phyloP scores from a whole-genome alignment of 768 basidiomycete species.

The Krasilnikovozyma curviuscula region DNA sequence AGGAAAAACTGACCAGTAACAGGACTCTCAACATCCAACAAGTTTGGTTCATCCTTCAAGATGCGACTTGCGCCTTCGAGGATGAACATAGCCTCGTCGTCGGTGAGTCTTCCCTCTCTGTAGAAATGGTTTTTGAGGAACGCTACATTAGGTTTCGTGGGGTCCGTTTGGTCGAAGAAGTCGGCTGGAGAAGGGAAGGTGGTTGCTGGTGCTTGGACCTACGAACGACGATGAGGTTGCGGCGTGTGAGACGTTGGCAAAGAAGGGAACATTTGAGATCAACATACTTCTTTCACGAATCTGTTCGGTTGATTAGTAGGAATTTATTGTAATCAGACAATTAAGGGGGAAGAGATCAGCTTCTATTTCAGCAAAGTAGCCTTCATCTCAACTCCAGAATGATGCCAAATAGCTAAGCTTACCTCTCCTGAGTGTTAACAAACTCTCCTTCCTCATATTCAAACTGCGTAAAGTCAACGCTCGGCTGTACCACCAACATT shows the following conservation, averaged over 20 bases:
- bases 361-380: background rate
- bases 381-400: slow-evolving; percentile 6
- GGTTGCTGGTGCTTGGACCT: slow-evolving; percentile 11
- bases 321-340: background rate
- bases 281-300: no score
- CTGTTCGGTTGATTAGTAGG: no score
- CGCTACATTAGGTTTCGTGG: slow-evolving; percentile 9
- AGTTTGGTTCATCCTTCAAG: slow-evolving; percentile 5
- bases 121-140: slow-evolving; percentile 12
- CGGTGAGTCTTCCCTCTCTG: slow-evolving; percentile 9
- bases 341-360: background rate
- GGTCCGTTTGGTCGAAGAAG: slow-evolving; percentile 10
- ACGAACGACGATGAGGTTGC: no score
- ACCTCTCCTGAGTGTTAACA: slow-evolving; percentile 10
- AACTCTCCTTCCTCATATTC: slow-evolving; percentile 8
- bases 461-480: slow-evolving; percentile 11
- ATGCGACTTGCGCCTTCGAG: background rate
- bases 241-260: background rate
- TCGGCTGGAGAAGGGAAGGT: slow-evolving; percentile 7
- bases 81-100: slow-evolving; percentile 8
- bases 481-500: background rate
- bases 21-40: slow-evolving; percentile 10
- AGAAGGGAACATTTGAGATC: background rate
- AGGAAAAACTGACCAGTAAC: slow-evolving; percentile 2
- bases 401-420: no score